phyloP scores from a whole-genome alignment of 192 early-diverging fungal species.

The Ramicandelaber brevisporus region DNA sequence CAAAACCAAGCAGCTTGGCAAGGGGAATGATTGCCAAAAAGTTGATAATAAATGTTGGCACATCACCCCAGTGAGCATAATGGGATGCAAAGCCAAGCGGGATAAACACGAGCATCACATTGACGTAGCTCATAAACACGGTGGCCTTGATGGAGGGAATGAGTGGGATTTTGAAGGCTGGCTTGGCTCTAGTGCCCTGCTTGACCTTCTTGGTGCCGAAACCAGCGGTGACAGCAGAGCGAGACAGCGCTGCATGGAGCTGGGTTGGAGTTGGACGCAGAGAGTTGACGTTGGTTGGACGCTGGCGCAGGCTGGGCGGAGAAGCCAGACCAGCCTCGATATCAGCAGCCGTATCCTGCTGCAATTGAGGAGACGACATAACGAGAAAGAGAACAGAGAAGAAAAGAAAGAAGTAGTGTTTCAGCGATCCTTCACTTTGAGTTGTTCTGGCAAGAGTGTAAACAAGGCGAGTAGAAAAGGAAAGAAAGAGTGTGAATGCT shows the following conservation, averaged over 20 bases:
- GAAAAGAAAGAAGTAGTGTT: too few species aligned
- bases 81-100: constrained; percentile 52
- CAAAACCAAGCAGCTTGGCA: constrained; percentile 66
- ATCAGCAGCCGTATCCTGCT: too few species aligned
- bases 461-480: too few species aligned
- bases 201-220: neutral
- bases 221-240: neutral
- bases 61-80: constrained; percentile 32
- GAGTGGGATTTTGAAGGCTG: constrained; percentile 2
- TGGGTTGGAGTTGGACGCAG: neutral
- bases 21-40: constrained; percentile 72
- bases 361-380: too few species aligned
- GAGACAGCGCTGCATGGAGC: neutral
- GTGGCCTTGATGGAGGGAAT: constrained; percentile 9
- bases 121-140: constrained; percentile 25
- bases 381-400: too few species aligned
- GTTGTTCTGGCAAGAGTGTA: too few species aligned
- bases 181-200: constrained; percentile 3
- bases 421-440: too few species aligned
- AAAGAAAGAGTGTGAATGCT: too few species aligned
- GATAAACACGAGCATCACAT: constrained; percentile 43
- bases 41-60: constrained; percentile 50
- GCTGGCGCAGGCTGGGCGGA: too few species aligned
- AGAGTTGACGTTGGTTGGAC: neutral
- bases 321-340: too few species aligned